Evolutionary conservation across 1,284 basidiomycete genomes (phyloP).

Genomic region (Austroboletus olivaceoglutinosus): DNA sequence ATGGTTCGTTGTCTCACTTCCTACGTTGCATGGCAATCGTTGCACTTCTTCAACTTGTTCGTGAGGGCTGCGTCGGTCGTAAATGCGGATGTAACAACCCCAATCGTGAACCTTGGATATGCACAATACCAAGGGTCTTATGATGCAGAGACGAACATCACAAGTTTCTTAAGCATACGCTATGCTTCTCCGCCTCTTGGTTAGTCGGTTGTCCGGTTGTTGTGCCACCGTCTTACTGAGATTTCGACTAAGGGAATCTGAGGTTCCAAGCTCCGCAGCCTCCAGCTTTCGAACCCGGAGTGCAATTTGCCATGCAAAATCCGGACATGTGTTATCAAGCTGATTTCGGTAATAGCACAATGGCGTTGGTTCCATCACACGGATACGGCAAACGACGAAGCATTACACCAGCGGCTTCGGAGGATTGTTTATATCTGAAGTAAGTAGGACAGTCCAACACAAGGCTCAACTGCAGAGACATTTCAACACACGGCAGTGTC

Average conservation of each 20-base stretch:
- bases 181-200: constrained; percentile 20
- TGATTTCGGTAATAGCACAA: background rate
- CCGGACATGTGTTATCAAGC: constrained; percentile 16
- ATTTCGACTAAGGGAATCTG: constrained; percentile 4
- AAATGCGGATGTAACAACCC: background rate
- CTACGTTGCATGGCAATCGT: background rate
- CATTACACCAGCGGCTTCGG: constrained; percentile 3
- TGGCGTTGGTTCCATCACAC: background rate
- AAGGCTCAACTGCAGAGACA: background rate
- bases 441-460: constrained; percentile 2
- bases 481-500: constrained; percentile 7
- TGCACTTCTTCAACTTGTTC: background rate
- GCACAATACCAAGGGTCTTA: constrained; percentile 13
- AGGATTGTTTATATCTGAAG: constrained; percentile 25
- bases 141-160: constrained; percentile 9
- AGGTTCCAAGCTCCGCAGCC: constrained; percentile 18
- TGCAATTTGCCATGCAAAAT: constrained; percentile 17
- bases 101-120: constrained; percentile 17
- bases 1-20: constrained; percentile 1
- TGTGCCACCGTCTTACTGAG: background rate
- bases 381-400: constrained; percentile 4
- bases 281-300: background rate
- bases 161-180: constrained; percentile 13
- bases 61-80: background rate
- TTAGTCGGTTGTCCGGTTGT: background rate